Base-by-base conservation (phyloP, 139 green algal species). In the Picochlorum sp. region DNA sequence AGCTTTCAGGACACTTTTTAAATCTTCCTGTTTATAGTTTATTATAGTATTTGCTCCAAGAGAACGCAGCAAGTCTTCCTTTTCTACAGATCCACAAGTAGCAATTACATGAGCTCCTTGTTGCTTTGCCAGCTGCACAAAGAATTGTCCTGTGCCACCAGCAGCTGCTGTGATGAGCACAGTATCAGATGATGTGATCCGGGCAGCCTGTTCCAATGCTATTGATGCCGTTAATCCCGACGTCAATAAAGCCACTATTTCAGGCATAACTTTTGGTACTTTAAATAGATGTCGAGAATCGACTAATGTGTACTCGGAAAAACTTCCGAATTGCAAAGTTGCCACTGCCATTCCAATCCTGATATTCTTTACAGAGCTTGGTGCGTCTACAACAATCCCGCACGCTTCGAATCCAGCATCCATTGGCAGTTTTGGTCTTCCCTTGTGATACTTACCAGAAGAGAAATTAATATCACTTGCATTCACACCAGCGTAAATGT, bases 161-260 rank as follows among this genome's bases (percentile, higher is more conserved):
- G 90, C 90, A 4, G 90, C 90, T 7, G 90, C 90, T 2, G 90
- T 97, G 32, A 97, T 84, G 25, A 97, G 78, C 40, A 97, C 83
- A 20, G 77, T 90, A 65, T 95, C 66, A 25, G 70, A 67, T 12
- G 55, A 32, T 59, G 66, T 25, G 50, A 83, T 52, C 22, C 57
- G 37, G 2, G 63, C 72, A 26, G 59, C 69, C 70, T 82, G 33
- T 63, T 83, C 61, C 56, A 88, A 60, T 5, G 63, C 72, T 31
- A 97, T 89, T 45, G 75, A 89, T 2, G 89, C 89, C 5, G 89
- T 97, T 16, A 96, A 72, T 10, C 89, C 89, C 7, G 70, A 80
- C 9, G 82, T 90, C 25, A 91, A 68, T 36, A 96, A 70, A 0
- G 89, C 87, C 14, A 95, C 77, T 18, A 84, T 55, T 49, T 91